Conservation (phyloP, 129 eudicot genomes). For the Lactuca sativa region DNA sequence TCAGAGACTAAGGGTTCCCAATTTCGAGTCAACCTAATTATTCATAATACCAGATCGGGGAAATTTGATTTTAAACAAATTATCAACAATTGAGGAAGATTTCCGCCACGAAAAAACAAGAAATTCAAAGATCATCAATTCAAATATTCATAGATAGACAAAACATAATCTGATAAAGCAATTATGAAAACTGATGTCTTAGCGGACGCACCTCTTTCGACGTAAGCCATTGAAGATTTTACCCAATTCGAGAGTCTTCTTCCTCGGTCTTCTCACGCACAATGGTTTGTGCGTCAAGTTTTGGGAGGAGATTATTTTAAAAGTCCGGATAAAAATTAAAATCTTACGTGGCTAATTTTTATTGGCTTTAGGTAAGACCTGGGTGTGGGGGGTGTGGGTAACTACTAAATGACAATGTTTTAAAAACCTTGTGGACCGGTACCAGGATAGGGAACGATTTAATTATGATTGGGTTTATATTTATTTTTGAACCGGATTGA, state of each 20-base stretch:
- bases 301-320: not conserved
- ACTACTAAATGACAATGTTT: too few relatives aligned
- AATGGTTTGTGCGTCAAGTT: not conserved
- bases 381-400: too few relatives aligned
- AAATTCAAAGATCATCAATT: not conserved
- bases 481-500: too few relatives aligned
- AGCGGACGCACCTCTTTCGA: slow-evolving; percentile 33
- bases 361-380: too few relatives aligned
- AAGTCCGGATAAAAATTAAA: slow-evolving; percentile 2
- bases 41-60: not conserved
- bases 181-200: not conserved
- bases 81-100: slow-evolving; percentile 15
- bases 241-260: slow-evolving; percentile 6
- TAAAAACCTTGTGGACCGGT: too few relatives aligned
- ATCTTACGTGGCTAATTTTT: slow-evolving; percentile 14
- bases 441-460: too few relatives aligned
- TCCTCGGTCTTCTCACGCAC: slow-evolving; percentile 12
- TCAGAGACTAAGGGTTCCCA: not conserved
- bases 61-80: not conserved
- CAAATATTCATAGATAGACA: slow-evolving; percentile 5
- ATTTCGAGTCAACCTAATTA: slow-evolving; percentile 7
- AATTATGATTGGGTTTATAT: too few relatives aligned
- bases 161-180: not conserved
- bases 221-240: slow-evolving; percentile 32
- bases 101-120: slow-evolving; percentile 8